Evolutionary conservation across 192 early-diverging fungal species (phyloP), one percentile per base, ranked within the genome.

Genomic region (Gorgonomyces haynaldii): DNA sequence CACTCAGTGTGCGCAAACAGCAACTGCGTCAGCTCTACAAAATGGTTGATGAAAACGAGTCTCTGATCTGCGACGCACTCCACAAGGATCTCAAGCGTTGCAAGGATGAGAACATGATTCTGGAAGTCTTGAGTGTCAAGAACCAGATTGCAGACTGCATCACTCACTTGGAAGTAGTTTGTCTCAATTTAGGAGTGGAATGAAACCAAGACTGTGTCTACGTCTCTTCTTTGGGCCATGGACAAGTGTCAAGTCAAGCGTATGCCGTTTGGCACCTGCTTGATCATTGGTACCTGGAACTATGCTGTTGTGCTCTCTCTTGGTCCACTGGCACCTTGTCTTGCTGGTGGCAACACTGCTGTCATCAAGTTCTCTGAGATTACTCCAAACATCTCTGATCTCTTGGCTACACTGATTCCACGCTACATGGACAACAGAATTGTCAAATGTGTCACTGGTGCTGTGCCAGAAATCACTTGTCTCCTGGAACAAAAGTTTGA

Each of bases 301-400:
- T 83, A 43, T 43, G 17, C 32, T n/a, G 51, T 81, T n/a, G 69
- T 82, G 24, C 62, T 97, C 12, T 19, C 73, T 23, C 45, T 94
- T 4, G 52, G 64, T 16, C 91, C 93, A 3, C 54, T 90, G 13
- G 70, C 84, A 1, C 81, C 82, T 16, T 88, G 90, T 6, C 73
- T 97, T 51, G 89, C 91, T 8, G 93, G 85, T 2, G 93, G 93
- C 13, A 91, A 91, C 69, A 78, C 79, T 2, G 62, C 45, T 17
- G 38, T 73, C 34, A 30, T 72, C 40, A 72, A 72, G 61, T 89
- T 86, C 8, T 88, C 85, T 13, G 93, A 97, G 66, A 52, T 90
- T 2, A 42, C 87, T 4, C 35, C 66, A 9, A 65, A 86, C 42
- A 67, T 72, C 1, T 83, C 89, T 0, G 52, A 57, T 3, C 65